Evolutionary conservation across 352 stramenopile genomes (phyloP).

Genomic region (Hyaloperonospora brassicae): DNA sequence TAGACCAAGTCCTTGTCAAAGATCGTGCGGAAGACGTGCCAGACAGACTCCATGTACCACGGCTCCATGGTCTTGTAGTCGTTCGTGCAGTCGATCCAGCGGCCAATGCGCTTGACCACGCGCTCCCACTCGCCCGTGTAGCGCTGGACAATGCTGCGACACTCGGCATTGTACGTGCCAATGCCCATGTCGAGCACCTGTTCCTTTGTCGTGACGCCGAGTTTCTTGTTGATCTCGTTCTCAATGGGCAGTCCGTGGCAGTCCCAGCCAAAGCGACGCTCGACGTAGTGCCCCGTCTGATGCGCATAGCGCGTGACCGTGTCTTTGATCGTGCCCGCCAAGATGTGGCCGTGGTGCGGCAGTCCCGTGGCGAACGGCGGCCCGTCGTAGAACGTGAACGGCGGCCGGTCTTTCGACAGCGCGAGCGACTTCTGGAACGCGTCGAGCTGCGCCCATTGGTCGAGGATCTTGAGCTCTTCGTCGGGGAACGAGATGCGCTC

Average conservation of each 20-base stretch:
- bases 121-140: constrained; percentile 99
- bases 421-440: constrained; percentile 89
- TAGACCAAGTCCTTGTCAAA: constrained; percentile 99
- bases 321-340: constrained; percentile 99
- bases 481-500: constrained; percentile 84
- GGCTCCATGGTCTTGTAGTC: constrained; percentile 99
- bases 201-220: constrained; percentile 95
- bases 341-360: constrained; percentile 98
- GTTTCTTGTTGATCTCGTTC: constrained; percentile 99
- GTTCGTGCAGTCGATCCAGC: constrained; percentile 99
- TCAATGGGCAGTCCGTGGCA: constrained; percentile 99
- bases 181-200: constrained; percentile 97
- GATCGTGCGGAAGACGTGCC: constrained; percentile 98
- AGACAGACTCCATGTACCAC: constrained; percentile 99
- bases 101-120: constrained; percentile 95
- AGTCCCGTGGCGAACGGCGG: constrained; percentile 98
- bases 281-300: constrained; percentile 95
- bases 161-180: constrained; percentile 98
- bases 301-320: constrained; percentile 99
- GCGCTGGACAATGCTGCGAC: constrained; percentile 93
- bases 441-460: constrained; percentile 79
- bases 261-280: constrained; percentile 98
- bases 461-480: constrained; percentile 68
- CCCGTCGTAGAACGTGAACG: constrained; percentile 99
- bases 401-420: constrained; percentile 88